Conservation (phyloP, 2,329 filamentous ascomycete species). For the Dactylellina haptotyla region DNA sequence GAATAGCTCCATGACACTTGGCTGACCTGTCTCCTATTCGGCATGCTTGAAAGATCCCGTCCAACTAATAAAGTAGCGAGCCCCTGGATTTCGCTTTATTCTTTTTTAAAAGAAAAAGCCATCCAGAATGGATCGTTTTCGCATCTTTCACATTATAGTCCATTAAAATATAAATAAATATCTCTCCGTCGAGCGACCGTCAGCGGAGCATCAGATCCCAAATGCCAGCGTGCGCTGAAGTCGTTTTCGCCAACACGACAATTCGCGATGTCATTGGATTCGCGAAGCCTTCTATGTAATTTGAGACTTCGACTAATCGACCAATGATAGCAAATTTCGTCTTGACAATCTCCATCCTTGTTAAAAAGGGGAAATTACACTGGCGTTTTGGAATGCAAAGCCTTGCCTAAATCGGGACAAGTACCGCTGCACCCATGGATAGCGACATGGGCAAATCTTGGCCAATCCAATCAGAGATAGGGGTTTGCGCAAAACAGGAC, state of each 20-base stretch:
- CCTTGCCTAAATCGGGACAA: constrained; percentile 48
- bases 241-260: constrained; percentile 1
- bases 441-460: constrained; percentile 43
- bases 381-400: constrained; percentile 48
- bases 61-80: neutral
- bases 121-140: constrained; percentile 9
- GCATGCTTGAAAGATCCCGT: constrained; percentile 4
- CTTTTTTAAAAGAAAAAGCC: too few species aligned
- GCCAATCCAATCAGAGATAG: constrained; percentile 51
- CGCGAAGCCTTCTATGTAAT: constrained; percentile 42
- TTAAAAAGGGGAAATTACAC: constrained; percentile 50
- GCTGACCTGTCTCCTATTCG: constrained; percentile 15
- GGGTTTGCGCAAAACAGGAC: constrained; percentile 43
- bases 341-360: constrained; percentile 37
- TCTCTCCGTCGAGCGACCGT: constrained; percentile 17
- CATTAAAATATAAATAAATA: neutral
- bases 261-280: constrained; percentile 36
- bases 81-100: constrained; percentile 3
- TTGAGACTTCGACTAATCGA: constrained; percentile 51
- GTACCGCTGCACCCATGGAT: constrained; percentile 37
- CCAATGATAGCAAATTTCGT: constrained; percentile 30
- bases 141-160: constrained; percentile 9
- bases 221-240: constrained; percentile 10
- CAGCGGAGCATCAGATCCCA: neutral
- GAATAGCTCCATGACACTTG: constrained; percentile 23